Evolutionary conservation across 495 filamentous ascomycete species (phyloP), one percentile per base, ranked within the genome.

Genomic region (Penicillium desertorum): DNA sequence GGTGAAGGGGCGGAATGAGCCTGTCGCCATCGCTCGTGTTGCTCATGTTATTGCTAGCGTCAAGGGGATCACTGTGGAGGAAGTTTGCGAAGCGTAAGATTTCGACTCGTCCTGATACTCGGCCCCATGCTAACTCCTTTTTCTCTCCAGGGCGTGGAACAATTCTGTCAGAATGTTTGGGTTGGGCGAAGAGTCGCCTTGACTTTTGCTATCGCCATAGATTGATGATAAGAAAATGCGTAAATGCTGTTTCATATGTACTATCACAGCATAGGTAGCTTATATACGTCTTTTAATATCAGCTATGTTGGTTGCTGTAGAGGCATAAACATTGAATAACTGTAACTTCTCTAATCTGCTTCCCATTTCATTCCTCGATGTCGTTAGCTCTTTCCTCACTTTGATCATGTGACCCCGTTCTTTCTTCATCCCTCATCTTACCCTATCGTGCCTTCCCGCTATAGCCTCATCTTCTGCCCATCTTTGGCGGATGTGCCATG

Each of bases 1-100:
- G 85, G 82, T 97, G 19, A 97, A 96, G 73, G 90, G 93, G 1
- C 81, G 94, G 20, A 98, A 97, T 70, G 94, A 98, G 73, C 88
- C 91, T 23, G 88, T 85, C 63, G 84, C 84, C 42, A 96, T 97
- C 56, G 79, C 84, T 51, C 85, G 85, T 39, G 90, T 98, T n/a
- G 94, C 89, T 12, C 83, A 86, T 67, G 89, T 90, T 51, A 85
- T 98, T 59, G 93, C 94, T 17, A 82, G 74, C 27, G 84, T 96
- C 37, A 96, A 96, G 72, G 92, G 85, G 0, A 74, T 96, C 8
- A 65, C 77, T 2, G 79, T 92, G 7, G 85, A 92, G 65, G 90
- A 92, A 67, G 86, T 97, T 36, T 88, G 85, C 62, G 91, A 96
- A 77, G 88, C 86, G 83, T 86, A 76, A 77, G 83, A 78, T 16